Percentiles rank a stretch among this genome's conserved stretches.
Evolutionary conservation across 2,329 filamentous ascomycete species (phyloP).

Genomic region (Pseudophaeomoniella oleicola): DNA sequence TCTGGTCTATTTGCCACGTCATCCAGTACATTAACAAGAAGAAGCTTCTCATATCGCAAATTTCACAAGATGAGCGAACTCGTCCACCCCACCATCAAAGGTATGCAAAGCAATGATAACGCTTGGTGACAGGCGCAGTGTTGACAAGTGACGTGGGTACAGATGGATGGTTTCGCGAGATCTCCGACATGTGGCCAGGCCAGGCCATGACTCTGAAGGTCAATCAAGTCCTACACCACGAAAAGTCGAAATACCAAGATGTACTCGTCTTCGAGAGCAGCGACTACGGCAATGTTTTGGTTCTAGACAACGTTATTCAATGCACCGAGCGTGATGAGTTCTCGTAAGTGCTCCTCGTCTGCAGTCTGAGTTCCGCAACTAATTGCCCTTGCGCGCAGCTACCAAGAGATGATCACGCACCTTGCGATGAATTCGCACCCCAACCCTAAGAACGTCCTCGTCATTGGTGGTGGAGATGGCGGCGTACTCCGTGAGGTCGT

Average conservation of each 20-base stretch:
- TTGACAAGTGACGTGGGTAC: constrained; percentile 2
- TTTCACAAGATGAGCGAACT: constrained; percentile 48
- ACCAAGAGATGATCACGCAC: constrained; percentile 99
- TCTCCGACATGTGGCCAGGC: constrained; percentile 97
- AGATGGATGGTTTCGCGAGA: constrained; percentile 99
- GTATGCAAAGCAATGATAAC: too few relatives aligned
- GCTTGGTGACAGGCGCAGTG: not conserved
- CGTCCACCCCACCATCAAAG: constrained; percentile 63
- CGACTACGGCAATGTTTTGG: constrained; percentile 89
- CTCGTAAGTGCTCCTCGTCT: constrained; percentile 46
- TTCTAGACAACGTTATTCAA: constrained; percentile 98
- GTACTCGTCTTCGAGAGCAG: constrained; percentile 97
- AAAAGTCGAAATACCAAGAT: constrained; percentile 98
- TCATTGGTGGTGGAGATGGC: constrained; percentile 94
- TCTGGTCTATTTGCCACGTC: too few relatives aligned
- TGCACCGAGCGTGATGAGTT: constrained; percentile 98
- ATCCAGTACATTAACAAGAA: too few relatives aligned
- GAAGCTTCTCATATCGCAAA: too few relatives aligned
- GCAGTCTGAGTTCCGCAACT: too few relatives aligned
- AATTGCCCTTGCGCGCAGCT: too few relatives aligned
- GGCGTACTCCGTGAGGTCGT: constrained; percentile 96
- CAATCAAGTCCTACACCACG: constrained; percentile 95
- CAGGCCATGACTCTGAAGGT: constrained; percentile 98
- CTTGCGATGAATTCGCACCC: constrained; percentile 97
- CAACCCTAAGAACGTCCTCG: constrained; percentile 93